Evolutionary conservation across 345 rosid genomes (phyloP).

Genomic region (Bruguiera sexangula): DNA sequence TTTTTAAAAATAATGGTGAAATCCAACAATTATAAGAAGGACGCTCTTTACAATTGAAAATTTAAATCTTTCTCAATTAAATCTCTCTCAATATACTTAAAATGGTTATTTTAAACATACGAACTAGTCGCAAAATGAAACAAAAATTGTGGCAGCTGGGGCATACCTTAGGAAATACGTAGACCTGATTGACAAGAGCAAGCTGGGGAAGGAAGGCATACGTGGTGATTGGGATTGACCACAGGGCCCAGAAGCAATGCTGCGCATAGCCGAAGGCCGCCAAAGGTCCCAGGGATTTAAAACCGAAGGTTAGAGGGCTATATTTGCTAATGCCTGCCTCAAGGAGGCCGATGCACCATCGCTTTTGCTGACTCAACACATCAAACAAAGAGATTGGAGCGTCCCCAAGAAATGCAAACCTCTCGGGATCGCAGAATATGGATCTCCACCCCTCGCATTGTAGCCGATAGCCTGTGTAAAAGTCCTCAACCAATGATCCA

Average conservation of each 20-base stretch:
- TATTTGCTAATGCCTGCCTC: constrained; percentile 41
- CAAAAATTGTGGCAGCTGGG: too few species aligned
- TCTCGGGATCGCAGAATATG: constrained; percentile 49
- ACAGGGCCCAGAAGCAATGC: constrained; percentile 45
- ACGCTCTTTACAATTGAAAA: too few species aligned
- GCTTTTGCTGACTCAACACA: constrained; percentile 43
- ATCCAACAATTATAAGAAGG: too few species aligned
- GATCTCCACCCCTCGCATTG: constrained; percentile 74
- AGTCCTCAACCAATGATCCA: constrained; percentile 75
- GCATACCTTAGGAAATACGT: constrained; percentile 52
- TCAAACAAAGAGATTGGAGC: constrained; percentile 47
- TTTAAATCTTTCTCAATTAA: too few species aligned
- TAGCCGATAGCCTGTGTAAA: constrained; percentile 49
- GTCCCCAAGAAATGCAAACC: constrained; percentile 61
- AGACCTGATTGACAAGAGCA: constrained; percentile 42
- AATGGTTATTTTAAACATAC: too few species aligned
- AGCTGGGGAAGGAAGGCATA: constrained; percentile 73
- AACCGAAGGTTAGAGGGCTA: constrained; percentile 47
- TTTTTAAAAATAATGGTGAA: too few species aligned
- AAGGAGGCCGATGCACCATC: constrained; percentile 68
- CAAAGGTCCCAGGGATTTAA: constrained; percentile 35
- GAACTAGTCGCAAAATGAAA: too few species aligned
- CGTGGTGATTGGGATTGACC: constrained; percentile 39
- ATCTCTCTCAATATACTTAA: too few species aligned
- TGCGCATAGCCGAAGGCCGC: constrained; percentile 38